These are phyloP conservation scores for Venturia effusa DNA, from an alignment of 2,329 filamentous ascomycete species.

Conservation along the genomic window DNA sequence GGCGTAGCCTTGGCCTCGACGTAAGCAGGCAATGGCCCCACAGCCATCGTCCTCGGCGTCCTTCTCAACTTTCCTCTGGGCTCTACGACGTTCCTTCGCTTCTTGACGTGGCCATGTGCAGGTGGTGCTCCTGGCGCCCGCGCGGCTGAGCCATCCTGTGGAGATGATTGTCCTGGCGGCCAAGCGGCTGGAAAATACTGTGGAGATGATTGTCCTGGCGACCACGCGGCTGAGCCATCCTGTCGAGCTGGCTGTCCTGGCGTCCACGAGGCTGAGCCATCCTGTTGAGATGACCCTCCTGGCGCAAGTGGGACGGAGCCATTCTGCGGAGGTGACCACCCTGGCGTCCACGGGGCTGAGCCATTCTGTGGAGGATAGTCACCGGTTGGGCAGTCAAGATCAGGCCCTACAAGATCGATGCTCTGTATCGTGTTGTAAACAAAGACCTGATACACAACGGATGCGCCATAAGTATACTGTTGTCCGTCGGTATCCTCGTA, in stretches of 20 bases:
- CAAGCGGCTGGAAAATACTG: too few relatives aligned
- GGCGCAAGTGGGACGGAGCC: too few relatives aligned
- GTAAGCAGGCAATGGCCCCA: not conserved
- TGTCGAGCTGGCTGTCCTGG: not conserved
- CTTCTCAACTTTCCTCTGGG: not conserved
- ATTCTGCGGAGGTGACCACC: too few relatives aligned
- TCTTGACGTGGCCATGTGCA: not conserved
- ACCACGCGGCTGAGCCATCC: not conserved
- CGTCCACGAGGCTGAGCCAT: not conserved
- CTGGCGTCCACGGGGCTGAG: not conserved
- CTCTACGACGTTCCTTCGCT: not conserved
- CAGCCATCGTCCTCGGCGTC: not conserved
- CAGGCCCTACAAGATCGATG: not conserved
- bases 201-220: not conserved
- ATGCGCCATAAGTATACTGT: not conserved
- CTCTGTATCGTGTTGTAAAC: constrained; percentile 1
- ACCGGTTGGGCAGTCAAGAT: not conserved
- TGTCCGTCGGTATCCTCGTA: not conserved
- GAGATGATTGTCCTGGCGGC: too few relatives aligned
- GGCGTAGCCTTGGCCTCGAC: not conserved
- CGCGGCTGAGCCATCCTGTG: not conserved
- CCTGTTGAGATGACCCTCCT: too few relatives aligned
- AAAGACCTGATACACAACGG: not conserved
- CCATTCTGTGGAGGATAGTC: too few relatives aligned
- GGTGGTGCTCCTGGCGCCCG: not conserved